Conservation (phyloP, 1,284 basidiomycete species). For the Mycosarcoma mackinlayi region DNA sequence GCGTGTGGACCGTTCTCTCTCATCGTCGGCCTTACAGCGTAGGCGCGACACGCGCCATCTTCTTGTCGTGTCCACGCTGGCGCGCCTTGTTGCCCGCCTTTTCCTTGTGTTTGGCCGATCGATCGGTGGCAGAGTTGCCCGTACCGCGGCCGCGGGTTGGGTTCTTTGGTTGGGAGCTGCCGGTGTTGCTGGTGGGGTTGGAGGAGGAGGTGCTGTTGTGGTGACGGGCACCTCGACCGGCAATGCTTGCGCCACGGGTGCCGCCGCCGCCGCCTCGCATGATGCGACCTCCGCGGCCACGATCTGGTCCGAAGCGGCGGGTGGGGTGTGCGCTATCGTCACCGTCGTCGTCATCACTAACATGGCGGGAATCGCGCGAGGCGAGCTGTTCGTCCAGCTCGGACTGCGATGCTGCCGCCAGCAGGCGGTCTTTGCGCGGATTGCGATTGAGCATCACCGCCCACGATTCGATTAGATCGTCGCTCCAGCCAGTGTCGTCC, state of each 20-base stretch:
- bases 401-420: constrained; percentile 44
- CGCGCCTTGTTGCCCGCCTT: constrained; percentile 50
- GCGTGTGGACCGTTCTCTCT: no score
- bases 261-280: constrained; percentile 29
- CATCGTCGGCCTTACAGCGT: no score
- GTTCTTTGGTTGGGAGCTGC: constrained; percentile 17
- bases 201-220: no score
- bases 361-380: constrained; percentile 6
- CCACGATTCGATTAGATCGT: constrained; percentile 58
- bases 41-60: constrained; percentile 35
- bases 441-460: constrained; percentile 57
- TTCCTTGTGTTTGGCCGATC: constrained; percentile 47
- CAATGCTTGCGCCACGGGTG: no score
- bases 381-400: constrained; percentile 24
- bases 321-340: not conserved
- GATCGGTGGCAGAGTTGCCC: constrained; percentile 38
- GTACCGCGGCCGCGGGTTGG: constrained; percentile 36
- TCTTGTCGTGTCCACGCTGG: constrained; percentile 44
- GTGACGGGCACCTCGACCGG: not conserved
- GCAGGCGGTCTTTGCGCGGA: constrained; percentile 47
- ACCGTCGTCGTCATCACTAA: constrained; percentile 14
- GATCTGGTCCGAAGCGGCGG: constrained; percentile 44
- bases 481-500: constrained; percentile 40
- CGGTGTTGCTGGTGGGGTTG: no score
- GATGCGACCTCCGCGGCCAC: constrained; percentile 48